phyloP scores from a whole-genome alignment of 2,329 filamentous ascomycete species.

The Colletotrichum simmondsii region DNA sequence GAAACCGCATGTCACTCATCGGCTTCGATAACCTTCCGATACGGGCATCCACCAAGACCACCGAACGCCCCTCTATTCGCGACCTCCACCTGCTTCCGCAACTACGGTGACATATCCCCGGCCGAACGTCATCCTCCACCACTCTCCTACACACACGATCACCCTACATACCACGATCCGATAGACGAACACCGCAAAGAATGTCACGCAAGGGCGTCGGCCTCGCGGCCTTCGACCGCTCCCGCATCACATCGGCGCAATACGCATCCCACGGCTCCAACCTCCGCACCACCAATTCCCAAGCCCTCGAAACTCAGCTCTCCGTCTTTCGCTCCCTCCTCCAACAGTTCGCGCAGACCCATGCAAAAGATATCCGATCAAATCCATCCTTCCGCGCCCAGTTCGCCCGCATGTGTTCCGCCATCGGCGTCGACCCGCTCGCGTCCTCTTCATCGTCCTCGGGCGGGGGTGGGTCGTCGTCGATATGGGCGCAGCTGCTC shows the following conservation, averaged over 20 bases:
- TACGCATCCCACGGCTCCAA: conserved; percentile 90
- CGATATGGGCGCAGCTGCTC: conserved; percentile 92
- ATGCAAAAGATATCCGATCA: conserved; percentile 94
- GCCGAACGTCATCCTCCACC: not conserved
- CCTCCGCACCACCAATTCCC: conserved; percentile 85
- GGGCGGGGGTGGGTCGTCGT: conserved; percentile 64
- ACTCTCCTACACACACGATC: not conserved
- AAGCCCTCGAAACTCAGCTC: conserved; percentile 90
- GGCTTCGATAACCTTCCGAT: conserved; percentile 7
- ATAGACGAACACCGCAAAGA: conserved; percentile 11
- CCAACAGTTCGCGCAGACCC: conserved; percentile 93
- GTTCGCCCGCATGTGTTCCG: conserved; percentile 98
- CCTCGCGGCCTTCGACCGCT: conserved; percentile 89
- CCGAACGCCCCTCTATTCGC: conserved; percentile 2
- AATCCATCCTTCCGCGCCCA: conserved; percentile 95
- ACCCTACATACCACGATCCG: not conserved
- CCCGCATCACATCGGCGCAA: conserved; percentile 84
- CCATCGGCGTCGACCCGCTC: conserved; percentile 94
- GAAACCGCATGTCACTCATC: conserved; percentile 1
- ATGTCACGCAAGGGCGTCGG: conserved; percentile 88
- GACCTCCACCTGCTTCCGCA: not conserved
- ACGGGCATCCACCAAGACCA: conserved; percentile 6
- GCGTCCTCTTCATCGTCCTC: conserved; percentile 58
- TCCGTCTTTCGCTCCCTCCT: conserved; percentile 95
- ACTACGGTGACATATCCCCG: not conserved